Evolutionary conservation across 2,329 filamentous ascomycete species (phyloP).

Genomic region (Proliferodiscus dingleyae): DNA sequence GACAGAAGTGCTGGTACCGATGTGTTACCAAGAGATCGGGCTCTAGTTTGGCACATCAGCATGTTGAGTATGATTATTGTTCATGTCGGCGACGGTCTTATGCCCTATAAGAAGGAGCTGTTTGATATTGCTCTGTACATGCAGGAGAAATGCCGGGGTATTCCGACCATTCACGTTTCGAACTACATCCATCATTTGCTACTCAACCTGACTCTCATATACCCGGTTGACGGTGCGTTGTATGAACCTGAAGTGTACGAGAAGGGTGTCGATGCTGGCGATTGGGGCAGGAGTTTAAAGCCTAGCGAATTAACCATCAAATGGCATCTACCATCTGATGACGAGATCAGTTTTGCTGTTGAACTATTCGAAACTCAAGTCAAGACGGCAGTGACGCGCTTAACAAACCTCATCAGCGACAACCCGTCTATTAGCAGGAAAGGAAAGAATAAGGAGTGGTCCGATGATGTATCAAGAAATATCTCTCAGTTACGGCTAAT

Average conservation of each 20-base stretch:
- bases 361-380: slow-evolving; percentile 84
- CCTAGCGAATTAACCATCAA: slow-evolving; percentile 75
- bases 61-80: slow-evolving; percentile 98
- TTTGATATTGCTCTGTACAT: slow-evolving; percentile 92
- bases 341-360: slow-evolving; percentile 83
- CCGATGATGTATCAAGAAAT: slow-evolving; percentile 88
- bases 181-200: slow-evolving; percentile 97
- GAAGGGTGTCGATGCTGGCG: slow-evolving; percentile 66
- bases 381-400: slow-evolving; percentile 66
- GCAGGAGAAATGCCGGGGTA: slow-evolving; percentile 90
- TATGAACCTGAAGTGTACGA: slow-evolving; percentile 75
- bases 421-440: slow-evolving; percentile 80
- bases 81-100: slow-evolving; percentile 84
- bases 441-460: slow-evolving; percentile 98
- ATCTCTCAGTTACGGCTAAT: slow-evolving; percentile 84
- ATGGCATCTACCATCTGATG: slow-evolving; percentile 80
- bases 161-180: slow-evolving; percentile 92
- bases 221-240: slow-evolving; percentile 81
- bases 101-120: slow-evolving; percentile 83
- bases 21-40: slow-evolving; percentile 85
- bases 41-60: slow-evolving; percentile 93
- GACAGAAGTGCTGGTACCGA: slow-evolving; percentile 91
- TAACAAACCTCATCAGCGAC: slow-evolving; percentile 76
- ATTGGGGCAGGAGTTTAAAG: slow-evolving; percentile 79
- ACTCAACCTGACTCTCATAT: slow-evolving; percentile 90